Base-by-base conservation (phyloP, 441 rosid species). In the Pelargonium myrrhifolium region DNA sequence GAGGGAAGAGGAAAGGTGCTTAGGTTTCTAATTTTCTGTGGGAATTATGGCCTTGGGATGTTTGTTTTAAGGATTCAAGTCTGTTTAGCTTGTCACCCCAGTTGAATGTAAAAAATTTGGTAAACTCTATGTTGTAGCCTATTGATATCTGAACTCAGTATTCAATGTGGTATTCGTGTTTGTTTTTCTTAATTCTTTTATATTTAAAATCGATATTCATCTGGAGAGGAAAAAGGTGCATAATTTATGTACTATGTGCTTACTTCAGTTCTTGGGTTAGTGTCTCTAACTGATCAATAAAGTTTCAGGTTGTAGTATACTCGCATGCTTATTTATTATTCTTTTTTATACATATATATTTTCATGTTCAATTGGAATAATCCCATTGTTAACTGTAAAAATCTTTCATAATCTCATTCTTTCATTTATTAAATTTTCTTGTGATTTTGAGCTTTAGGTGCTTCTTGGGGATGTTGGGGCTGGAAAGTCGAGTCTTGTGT, bases 391-490 rank as follows among this genome's bases (percentile, higher is more conserved):
- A 6, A 35, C 20, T 14, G 20, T 9, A 45, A 45, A 45, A 45
- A 39, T 4, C 4, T 39, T 39, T 8, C 47, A 42, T 42, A 8
- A 9, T 42, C 10, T 14, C 12, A 1, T 49, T 14, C 18, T 49
- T n/a, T 5, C 56, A n/a, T 2, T 6, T 14, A 1, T 49, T 15
- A 17, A 14, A n/a, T 15, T 49, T 49, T 49, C 56, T 49, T 6
- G 6, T 49, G 17, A 14, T 49, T 51, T 51, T n/a, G 1, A 15
- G 18, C 58, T 71, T 65, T 81, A 93, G 99, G 97, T 94, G 61
- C 86, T 94, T 72, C 94, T 94, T 64, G 99, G 99, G 73, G 97
- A 94, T 81, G 96, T 92, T 65, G 99, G 99, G 17, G 96, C 99
- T 39, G 99, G 99, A 62, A 94, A 94, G 77, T 91, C 99, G 20